These are phyloP conservation scores for Xylaria sp. DNA, from an alignment of 2,329 filamentous ascomycete species.

Conservation along the genomic window DNA sequence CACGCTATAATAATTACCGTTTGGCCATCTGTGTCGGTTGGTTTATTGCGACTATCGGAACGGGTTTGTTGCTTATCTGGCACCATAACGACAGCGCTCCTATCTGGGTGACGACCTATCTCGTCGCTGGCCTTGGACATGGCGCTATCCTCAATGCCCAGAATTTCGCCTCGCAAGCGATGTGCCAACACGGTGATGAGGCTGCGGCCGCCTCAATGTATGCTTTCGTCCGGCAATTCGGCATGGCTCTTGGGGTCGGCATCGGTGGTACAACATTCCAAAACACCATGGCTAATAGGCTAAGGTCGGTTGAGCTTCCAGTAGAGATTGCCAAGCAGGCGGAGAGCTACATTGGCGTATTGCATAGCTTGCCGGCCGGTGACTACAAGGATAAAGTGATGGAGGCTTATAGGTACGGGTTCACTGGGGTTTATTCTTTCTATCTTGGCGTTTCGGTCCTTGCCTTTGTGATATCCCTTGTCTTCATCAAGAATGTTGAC, in stretches of 20 bases:
- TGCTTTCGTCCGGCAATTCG: constrained; percentile 55
- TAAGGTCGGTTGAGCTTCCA: constrained; percentile 48
- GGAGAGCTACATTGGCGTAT: constrained; percentile 43
- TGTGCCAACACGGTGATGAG: constrained; percentile 52
- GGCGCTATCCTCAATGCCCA: constrained; percentile 55
- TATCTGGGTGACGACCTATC: constrained; percentile 52
- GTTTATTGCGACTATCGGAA: constrained; percentile 40
- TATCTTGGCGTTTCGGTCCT: constrained; percentile 42
- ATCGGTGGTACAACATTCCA: constrained; percentile 56
- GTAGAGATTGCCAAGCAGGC: constrained; percentile 46
- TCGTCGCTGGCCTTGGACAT: constrained; percentile 52
- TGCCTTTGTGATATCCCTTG: constrained; percentile 35
- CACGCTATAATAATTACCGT: constrained; percentile 45
- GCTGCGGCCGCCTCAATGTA: constrained; percentile 55
- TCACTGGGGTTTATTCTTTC: constrained; percentile 40
- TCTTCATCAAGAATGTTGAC: constrained; percentile 43
- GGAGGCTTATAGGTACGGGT: constrained; percentile 43
- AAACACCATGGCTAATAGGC: constrained; percentile 53
- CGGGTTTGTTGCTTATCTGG: constrained; percentile 39
- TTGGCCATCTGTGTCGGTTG: constrained; percentile 55
- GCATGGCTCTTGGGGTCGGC: constrained; percentile 56
- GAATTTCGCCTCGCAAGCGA: constrained; percentile 55
- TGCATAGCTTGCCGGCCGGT: constrained; percentile 36
- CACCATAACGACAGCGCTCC: constrained; percentile 42
- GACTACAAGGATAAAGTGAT: constrained; percentile 34